phyloP scores from a whole-genome alignment of 352 stramenopile species.

The Pilasporangium apinafurcum region DNA sequence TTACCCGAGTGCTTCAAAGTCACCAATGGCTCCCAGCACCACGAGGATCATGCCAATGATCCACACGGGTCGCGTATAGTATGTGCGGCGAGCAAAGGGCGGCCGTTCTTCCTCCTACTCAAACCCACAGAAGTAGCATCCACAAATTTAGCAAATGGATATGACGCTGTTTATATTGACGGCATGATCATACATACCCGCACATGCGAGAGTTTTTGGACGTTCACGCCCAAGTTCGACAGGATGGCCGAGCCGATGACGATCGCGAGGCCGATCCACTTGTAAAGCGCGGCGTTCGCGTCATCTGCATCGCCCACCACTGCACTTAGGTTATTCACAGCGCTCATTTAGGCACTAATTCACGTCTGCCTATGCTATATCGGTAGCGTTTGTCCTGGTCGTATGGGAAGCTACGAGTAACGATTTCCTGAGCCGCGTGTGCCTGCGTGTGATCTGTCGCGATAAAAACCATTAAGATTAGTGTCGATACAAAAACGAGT shows the following conservation, averaged over 20 bases:
- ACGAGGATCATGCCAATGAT: constrained; percentile 77
- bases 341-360: too few species aligned
- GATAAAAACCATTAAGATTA: too few species aligned
- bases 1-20: constrained; percentile 82
- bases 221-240: constrained; percentile 81
- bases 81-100: constrained; percentile 53
- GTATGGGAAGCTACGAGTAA: too few species aligned
- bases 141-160: not conserved
- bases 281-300: constrained; percentile 52
- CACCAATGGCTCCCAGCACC: constrained; percentile 70
- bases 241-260: constrained; percentile 77
- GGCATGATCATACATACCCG: too few species aligned
- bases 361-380: too few species aligned
- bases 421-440: too few species aligned
- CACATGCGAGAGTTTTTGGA: constrained; percentile 83
- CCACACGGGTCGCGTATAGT: constrained; percentile 83
- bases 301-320: constrained; percentile 9
- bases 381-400: too few species aligned
- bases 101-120: constrained; percentile 58
- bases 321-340: too few species aligned
- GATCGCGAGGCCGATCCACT: constrained; percentile 79
- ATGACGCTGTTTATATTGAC: not conserved
- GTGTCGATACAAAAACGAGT: too few species aligned
- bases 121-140: constrained; percentile 6
- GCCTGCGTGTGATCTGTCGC: too few species aligned